Evolutionary conservation across 352 stramenopile species (phyloP).

Genomic region (Thalassiosira ordinaria): DNA sequence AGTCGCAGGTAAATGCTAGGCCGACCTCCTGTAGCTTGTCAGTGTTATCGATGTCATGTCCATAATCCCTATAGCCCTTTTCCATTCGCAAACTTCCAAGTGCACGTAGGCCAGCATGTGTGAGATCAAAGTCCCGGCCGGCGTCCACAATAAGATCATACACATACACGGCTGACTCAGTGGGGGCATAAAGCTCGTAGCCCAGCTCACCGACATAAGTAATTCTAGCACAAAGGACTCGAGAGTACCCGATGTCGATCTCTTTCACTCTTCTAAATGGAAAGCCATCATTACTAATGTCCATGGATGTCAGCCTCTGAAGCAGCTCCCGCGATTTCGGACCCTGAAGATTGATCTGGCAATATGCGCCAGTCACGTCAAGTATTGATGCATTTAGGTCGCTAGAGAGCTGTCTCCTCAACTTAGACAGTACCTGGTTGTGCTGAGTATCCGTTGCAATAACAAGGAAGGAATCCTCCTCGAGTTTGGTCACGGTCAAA

Average conservation of each 20-base stretch:
- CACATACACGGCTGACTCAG: conserved; percentile 67
- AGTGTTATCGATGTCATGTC: conserved; percentile 85
- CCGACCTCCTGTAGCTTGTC: conserved; percentile 76
- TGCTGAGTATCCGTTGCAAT: conserved; percentile 84
- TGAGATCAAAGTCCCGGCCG: conserved; percentile 51
- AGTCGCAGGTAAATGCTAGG: conserved; percentile 82
- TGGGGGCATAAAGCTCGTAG: conserved; percentile 79
- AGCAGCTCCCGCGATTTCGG: conserved; percentile 73
- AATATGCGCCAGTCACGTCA: conserved; percentile 77
- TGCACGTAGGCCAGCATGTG: conserved; percentile 72
- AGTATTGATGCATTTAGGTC: conserved; percentile 57
- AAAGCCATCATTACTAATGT: conserved; percentile 65
- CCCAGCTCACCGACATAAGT: conserved; percentile 82
- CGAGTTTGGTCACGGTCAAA: conserved; percentile 78
- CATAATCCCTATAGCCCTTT: conserved; percentile 85
- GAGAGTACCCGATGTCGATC: conserved; percentile 73
- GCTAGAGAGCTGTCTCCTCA: conserved; percentile 53
- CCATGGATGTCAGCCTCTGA: conserved; percentile 61
- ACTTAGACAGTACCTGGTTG: conserved; percentile 68
- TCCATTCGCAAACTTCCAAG: conserved; percentile 72
- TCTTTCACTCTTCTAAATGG: conserved; percentile 66
- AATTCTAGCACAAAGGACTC: conserved; percentile 63
- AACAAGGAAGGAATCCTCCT: conserved; percentile 71
- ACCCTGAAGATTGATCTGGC: conserved; percentile 84
- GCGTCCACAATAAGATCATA: conserved; percentile 73